A percentile compares a stretch with the other conserved stretches of the same genome.
Conservation (phyloP, 1,284 basidiomycete species). For the Athelia sp. region DNA sequence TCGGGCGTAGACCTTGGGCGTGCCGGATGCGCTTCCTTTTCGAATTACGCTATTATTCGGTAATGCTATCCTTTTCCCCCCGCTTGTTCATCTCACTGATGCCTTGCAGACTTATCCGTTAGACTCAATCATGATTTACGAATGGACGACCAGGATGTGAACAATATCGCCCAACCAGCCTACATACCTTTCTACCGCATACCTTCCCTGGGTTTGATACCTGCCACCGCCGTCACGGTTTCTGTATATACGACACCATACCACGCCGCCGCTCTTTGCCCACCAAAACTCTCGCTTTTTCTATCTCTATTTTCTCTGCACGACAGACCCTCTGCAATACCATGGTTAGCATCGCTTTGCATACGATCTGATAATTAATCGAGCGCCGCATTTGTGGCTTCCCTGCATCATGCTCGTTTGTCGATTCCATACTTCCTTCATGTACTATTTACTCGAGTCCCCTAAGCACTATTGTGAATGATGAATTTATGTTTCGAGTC, state of each 20-base stretch:
- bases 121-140: not conserved
- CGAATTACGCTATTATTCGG: not conserved
- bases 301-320: too few relatives aligned
- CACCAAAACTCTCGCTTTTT: too few relatives aligned
- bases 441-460: too few relatives aligned
- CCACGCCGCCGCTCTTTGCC: too few relatives aligned
- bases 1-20: conserved; percentile 25
- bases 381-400: too few relatives aligned
- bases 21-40: conserved; percentile 14
- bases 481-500: too few relatives aligned
- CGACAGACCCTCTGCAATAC: too few relatives aligned
- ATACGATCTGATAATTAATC: too few relatives aligned
- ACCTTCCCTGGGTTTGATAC: not conserved
- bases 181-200: not conserved
- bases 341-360: too few relatives aligned
- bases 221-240: not conserved
- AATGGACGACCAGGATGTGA: not conserved
- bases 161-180: not conserved
- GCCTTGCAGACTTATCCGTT: not conserved
- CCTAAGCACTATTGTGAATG: too few relatives aligned
- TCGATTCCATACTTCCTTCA: too few relatives aligned
- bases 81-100: not conserved
- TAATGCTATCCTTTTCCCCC: not conserved
- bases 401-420: too few relatives aligned
- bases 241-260: not conserved